These are phyloP conservation scores for Xylariaceae sp. DNA, from an alignment of 2,329 filamentous ascomycete genomes.

Conservation along the genomic window DNA sequence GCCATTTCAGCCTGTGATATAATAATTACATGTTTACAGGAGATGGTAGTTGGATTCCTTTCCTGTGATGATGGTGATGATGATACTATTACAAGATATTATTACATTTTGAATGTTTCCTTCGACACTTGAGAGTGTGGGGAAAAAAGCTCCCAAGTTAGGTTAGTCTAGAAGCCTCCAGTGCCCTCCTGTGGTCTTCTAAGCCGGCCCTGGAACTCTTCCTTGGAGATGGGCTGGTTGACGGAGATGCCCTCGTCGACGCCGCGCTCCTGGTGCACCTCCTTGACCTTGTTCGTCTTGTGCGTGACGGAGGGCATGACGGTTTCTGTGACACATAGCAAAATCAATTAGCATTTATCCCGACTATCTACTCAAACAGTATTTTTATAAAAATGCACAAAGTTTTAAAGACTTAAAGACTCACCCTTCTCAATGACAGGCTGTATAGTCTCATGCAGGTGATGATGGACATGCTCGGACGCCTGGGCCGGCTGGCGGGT, in stretches of 20 bases:
- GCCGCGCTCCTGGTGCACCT: constrained; percentile 9
- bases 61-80: no score
- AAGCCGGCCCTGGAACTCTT: constrained; percentile 12
- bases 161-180: neutral
- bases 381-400: no score
- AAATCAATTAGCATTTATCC: neutral
- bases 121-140: no score
- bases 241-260: constrained; percentile 10
- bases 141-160: no score
- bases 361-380: neutral
- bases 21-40: no score
- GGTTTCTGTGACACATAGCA: constrained; percentile 5
- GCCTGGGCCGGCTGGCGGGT: constrained; percentile 8
- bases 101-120: no score
- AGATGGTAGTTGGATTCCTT: no score
- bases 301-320: constrained; percentile 15
- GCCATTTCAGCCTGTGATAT: no score
- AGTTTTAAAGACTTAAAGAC: no score
- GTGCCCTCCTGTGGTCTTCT: neutral
- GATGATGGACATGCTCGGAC: constrained; percentile 13
- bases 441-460: constrained; percentile 17
- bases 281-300: constrained; percentile 15
- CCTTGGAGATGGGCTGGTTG: constrained; percentile 9
- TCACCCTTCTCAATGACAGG: constrained; percentile 15
- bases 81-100: no score